A percentile compares a stretch with the other conserved stretches of the same genome.
These are phyloP conservation scores for Haberlea rhodopensis DNA, from an alignment of 257 asterid species.

Conservation along the genomic window DNA sequence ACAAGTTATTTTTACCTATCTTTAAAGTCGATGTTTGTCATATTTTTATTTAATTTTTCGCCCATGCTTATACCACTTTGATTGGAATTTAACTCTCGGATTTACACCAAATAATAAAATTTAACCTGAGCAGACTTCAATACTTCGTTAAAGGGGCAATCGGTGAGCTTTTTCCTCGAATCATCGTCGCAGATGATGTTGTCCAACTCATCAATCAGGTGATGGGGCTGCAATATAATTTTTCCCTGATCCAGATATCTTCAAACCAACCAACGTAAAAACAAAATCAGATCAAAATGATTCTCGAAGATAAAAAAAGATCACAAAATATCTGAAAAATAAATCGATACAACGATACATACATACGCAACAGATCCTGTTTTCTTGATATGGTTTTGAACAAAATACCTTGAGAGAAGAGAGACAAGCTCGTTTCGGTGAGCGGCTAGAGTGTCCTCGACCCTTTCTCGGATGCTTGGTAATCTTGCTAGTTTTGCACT, in stretches of 20 bases:
- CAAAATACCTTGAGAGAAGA: constrained; percentile 72
- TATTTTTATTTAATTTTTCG: too few relatives aligned
- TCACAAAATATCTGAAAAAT: too few relatives aligned
- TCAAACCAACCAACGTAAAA: constrained; percentile 20
- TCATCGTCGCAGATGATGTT: constrained; percentile 50
- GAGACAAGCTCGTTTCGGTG: constrained; percentile 88
- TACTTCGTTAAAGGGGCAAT: constrained; percentile 81
- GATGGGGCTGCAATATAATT: constrained; percentile 86
- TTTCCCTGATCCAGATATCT: constrained; percentile 98
- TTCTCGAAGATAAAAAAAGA: not conserved
- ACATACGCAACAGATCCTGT: too few relatives aligned
- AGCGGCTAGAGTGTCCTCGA: constrained; percentile 91
- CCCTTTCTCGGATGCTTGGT: constrained; percentile 88
- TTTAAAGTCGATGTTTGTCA: too few relatives aligned
- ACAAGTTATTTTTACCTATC: too few relatives aligned
- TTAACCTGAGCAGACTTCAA: constrained; percentile 75
- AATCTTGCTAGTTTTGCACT: constrained; percentile 46
- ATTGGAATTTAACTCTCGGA: too few relatives aligned
- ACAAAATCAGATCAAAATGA: not conserved
- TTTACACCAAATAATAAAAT: not conserved
- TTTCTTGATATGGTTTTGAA: not conserved
- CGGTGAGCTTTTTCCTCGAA: constrained; percentile 45
- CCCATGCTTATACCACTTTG: too few relatives aligned
- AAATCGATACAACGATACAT: too few relatives aligned
- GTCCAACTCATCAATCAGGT: constrained; percentile 77